Conservation (phyloP, 208 protist species). For the Willaertia magna region DNA sequence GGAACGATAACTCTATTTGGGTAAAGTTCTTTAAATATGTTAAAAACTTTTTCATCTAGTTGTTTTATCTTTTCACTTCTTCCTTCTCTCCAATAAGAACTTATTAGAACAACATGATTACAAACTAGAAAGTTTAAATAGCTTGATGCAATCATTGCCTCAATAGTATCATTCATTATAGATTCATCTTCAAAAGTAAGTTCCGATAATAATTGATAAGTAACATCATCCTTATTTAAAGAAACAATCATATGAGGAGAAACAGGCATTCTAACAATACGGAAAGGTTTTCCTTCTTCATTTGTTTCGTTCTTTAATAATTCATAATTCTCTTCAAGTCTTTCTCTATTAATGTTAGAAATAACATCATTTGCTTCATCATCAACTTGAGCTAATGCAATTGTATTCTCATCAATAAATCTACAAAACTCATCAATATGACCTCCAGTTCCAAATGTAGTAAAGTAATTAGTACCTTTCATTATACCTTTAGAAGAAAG, state of each 20-base stretch:
- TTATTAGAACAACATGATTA: slow-evolving; percentile 24
- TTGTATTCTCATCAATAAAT: slow-evolving; percentile 13
- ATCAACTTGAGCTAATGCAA: slow-evolving; percentile 23
- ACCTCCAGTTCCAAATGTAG: slow-evolving; percentile 21
- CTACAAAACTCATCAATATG: slow-evolving; percentile 32
- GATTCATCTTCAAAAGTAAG: neutral
- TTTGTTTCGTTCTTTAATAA: neutral
- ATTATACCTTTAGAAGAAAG: slow-evolving; percentile 16
- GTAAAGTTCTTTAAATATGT: slow-evolving; percentile 22
- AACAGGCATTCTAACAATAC: neutral
- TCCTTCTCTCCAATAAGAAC: slow-evolving; percentile 23
- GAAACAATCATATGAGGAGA: neutral
- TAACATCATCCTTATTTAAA: neutral
- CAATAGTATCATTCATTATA: slow-evolving; percentile 3
- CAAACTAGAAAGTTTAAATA: slow-evolving; percentile 33
- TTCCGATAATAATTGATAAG: neutral
- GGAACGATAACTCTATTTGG: slow-evolving; percentile 22
- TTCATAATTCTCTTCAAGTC: neutral
- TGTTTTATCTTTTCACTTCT: neutral
- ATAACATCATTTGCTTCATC: slow-evolving; percentile 10
- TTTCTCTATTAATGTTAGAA: neutral
- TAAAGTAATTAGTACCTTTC: slow-evolving; percentile 5
- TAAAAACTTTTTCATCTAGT: slow-evolving; percentile 16
- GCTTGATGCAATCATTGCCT: slow-evolving; percentile 17
- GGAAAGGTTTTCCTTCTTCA: neutral